phyloP scores from a whole-genome alignment of 1,139 yeast genomes.

The Diutina catenulata region DNA sequence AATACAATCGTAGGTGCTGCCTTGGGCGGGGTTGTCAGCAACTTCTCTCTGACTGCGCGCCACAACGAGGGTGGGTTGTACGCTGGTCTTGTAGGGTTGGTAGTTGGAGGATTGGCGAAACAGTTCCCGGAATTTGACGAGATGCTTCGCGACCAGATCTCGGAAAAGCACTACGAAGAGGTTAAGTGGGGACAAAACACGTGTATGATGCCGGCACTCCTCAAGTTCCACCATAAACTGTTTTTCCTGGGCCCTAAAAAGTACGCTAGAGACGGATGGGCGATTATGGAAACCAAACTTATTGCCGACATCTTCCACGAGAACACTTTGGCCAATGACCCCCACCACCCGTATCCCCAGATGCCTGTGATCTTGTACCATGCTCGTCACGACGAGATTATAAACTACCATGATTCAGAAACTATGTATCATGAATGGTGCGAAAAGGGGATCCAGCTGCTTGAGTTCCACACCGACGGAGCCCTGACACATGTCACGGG shows the following conservation, averaged over 20 bases:
- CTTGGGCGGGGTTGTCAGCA: neutral
- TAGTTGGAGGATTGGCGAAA: slow-evolving; percentile 1
- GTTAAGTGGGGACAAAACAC: neutral
- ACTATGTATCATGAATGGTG: slow-evolving; percentile 23
- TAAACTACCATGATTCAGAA: slow-evolving; percentile 15
- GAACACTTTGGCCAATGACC: slow-evolving; percentile 6
- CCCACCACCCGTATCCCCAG: slow-evolving; percentile 12
- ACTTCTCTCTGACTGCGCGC: neutral
- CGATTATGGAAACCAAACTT: slow-evolving; percentile 5
- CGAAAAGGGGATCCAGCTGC: slow-evolving; percentile 16
- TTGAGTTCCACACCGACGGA: slow-evolving; percentile 12
- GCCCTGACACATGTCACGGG: slow-evolving; percentile 12
- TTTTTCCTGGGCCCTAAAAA: neutral
- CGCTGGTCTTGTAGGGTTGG: slow-evolving; percentile 3
- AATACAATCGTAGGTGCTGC: slow-evolving; percentile 10
- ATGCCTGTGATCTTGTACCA: slow-evolving; percentile 25
- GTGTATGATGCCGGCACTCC: neutral
- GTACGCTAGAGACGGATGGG: neutral
- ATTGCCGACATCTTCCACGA: slow-evolving; percentile 6
- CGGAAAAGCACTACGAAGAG: neutral
- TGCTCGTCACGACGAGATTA: slow-evolving; percentile 18
- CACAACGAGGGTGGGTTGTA: neutral
- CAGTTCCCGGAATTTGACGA: slow-evolving; percentile 1
- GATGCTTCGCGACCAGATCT: slow-evolving; percentile 7
- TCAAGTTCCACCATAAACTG: neutral